Evolutionary conservation across 495 filamentous ascomycete genomes (phyloP), one percentile per base, ranked within the genome.

Genomic region (Aspergillus olivimuriae): DNA sequence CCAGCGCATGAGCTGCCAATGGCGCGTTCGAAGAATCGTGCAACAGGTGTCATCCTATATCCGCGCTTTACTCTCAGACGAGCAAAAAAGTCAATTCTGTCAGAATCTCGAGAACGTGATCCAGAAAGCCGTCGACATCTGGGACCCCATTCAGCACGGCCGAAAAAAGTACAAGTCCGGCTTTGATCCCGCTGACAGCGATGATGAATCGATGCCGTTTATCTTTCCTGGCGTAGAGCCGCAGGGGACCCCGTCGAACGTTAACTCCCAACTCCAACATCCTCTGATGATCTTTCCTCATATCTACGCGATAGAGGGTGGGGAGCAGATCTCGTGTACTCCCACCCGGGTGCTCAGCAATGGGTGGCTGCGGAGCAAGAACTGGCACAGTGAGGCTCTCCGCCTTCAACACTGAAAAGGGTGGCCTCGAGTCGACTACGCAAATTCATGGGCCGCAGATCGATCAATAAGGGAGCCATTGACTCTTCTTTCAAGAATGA

Each of bases 101-200:
- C 16, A 46, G 26, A 36, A 9, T 21, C 24, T 57, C 20, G 30
- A 43, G 12, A 46, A 53, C 3, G 47, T 57, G 9, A 50, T 48
- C 18, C 40, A 47, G 23, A 46, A 34, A 39, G 53, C 50, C 14
- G 47, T 22, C 7, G 46, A 57, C 16, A 33, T 44, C 35, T 52
- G 50, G 50, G 38, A 37, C 10, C 47, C 44, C 4, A 32, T 57
- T 20, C 50, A 57, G 24, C 32, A 44, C n/a, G 39, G 22, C 30
- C 15, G 33, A 34, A 14, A 33, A 5, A 52, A 41, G 23, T 57
- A 53, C 32, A 46, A 57, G 34, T 24, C 46, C 2, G 50, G 50
- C 26, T 57, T 57, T 39, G 53, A 53, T 9, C 50, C 46, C 2
- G 9, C 30, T 9, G 35, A 16, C 14, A 43, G 16, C 10, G 40